A percentile compares a stretch with the other conserved stretches of the same genome.
Conservation (phyloP, 2,329 filamentous ascomycete genomes). For the Lojkania enalia region DNA sequence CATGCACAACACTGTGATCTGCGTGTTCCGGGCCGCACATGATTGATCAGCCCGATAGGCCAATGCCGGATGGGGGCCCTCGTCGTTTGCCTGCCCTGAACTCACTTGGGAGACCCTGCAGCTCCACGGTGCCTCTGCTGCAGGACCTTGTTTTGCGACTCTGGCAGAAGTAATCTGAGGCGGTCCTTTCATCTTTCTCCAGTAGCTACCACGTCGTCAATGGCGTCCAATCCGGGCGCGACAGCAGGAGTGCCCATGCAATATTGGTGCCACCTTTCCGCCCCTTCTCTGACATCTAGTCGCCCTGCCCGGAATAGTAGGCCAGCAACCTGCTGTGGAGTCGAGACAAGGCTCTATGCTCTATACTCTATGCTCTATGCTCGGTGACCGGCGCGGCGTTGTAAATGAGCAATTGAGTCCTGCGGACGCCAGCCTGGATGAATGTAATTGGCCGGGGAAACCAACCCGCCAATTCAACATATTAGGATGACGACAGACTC, state of each 20-base stretch:
- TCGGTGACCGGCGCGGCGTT: slow-evolving; percentile 1
- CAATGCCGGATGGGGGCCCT: slow-evolving; percentile 31
- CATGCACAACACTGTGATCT: slow-evolving; percentile 37
- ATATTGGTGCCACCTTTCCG: slow-evolving; percentile 12
- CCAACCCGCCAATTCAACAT: too few relatives aligned
- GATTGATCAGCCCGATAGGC: slow-evolving; percentile 38
- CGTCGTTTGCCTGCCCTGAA: slow-evolving; percentile 31
- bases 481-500: too few relatives aligned
- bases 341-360: slow-evolving; percentile 1
- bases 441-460: too few relatives aligned
- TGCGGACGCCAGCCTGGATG: too few relatives aligned
- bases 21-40: slow-evolving; percentile 27
- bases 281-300: slow-evolving; percentile 11
- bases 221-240: slow-evolving; percentile 14
- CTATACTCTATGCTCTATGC: neutral
- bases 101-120: slow-evolving; percentile 35
- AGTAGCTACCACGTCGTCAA: slow-evolving; percentile 11
- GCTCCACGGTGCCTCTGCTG: slow-evolving; percentile 28
- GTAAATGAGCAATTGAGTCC: slow-evolving; percentile 2
- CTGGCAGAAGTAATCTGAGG: slow-evolving; percentile 25
- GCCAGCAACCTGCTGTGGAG: slow-evolving; percentile 2
- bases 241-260: slow-evolving; percentile 10
- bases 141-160: slow-evolving; percentile 32
- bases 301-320: slow-evolving; percentile 16
- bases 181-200: slow-evolving; percentile 30